Conservation (phyloP, 768 basidiomycete genomes). For the Phanerochaete sordida region DNA sequence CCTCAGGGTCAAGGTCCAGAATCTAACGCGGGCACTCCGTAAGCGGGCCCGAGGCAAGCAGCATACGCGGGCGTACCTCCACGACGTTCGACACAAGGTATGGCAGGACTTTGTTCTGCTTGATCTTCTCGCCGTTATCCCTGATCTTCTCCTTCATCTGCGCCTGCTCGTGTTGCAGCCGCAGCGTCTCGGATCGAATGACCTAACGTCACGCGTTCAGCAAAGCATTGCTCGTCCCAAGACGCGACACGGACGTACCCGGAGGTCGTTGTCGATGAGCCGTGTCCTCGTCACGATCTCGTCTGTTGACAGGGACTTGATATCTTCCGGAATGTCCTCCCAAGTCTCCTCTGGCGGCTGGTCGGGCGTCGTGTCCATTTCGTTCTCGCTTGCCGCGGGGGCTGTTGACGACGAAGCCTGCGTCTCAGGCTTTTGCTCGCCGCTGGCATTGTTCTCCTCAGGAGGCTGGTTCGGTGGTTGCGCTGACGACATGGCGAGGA, state of each 20-base stretch:
- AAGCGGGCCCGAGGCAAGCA: not conserved
- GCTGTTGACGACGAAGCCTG: conserved; percentile 31
- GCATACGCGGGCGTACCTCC: conserved; percentile 59
- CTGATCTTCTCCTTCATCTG: conserved; percentile 99
- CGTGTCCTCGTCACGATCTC: conserved; percentile 88
- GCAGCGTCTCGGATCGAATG: conserved; percentile 91
- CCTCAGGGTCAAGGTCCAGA: conserved; percentile 90
- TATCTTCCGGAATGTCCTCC: conserved; percentile 90
- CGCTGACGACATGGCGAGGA: conserved; percentile 52
- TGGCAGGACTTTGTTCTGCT: conserved; percentile 98
- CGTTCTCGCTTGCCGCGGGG: conserved; percentile 22
- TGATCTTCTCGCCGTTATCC: conserved; percentile 97
- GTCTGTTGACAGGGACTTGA: conserved; percentile 72
- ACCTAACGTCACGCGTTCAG: conserved; percentile 54
- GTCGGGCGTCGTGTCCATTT: conserved; percentile 79
- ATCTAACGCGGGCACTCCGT: conserved; percentile 50
- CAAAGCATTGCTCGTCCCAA: not conserved
- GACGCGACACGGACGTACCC: conserved; percentile 44
- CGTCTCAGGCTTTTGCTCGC: conserved; percentile 50
- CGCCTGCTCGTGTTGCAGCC: conserved; percentile 90
- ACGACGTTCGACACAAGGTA: conserved; percentile 98
- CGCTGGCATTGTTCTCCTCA: conserved; percentile 12
- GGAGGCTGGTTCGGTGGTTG: conserved; percentile 43
- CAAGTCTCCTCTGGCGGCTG: conserved; percentile 73
- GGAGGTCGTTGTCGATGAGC: conserved; percentile 95